phyloP scores from a whole-genome alignment of 805 yeast genomes.

The Candida maris region DNA sequence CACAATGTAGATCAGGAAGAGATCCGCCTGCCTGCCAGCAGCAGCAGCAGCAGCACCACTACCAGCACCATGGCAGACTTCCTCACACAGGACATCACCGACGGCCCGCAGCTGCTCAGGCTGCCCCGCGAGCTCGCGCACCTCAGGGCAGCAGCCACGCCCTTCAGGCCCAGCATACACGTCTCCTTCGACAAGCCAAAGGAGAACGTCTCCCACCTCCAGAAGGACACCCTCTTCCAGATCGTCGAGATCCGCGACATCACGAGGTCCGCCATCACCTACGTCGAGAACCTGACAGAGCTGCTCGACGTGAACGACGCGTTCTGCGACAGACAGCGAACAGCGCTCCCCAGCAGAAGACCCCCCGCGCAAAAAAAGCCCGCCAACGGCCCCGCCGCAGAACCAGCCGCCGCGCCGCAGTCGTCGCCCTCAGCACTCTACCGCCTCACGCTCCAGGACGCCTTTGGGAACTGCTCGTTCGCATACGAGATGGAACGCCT shows the following conservation, averaged over 20 bases:
- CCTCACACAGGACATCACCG: conserved; percentile 7
- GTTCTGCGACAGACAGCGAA: conserved; percentile 51
- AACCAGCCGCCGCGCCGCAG: background rate
- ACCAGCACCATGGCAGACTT: conserved; percentile 9
- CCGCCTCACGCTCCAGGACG: conserved; percentile 58
- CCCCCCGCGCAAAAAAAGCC: conserved; percentile 42
- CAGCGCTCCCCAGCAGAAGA: conserved; percentile 32
- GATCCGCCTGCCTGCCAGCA: no score
- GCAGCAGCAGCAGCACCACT: no score
- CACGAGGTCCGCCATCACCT: conserved; percentile 46
- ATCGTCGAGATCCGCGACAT: conserved; percentile 54
- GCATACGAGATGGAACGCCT: conserved; percentile 58
- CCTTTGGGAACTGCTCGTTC: conserved; percentile 45
- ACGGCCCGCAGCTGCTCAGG: conserved; percentile 2
- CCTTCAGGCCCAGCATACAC: conserved; percentile 10
- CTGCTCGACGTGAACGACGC: conserved; percentile 55
- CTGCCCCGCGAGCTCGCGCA: conserved; percentile 8
- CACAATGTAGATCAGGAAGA: no score
- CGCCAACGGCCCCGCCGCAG: background rate
- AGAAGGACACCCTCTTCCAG: conserved; percentile 42
- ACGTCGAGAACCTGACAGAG: conserved; percentile 52
- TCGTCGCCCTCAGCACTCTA: conserved; percentile 26
- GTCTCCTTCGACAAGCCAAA: background rate
- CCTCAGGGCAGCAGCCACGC: conserved; percentile 5
- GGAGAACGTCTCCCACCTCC: conserved; percentile 3